Conservation (phyloP, 257 asterid species). For the Thymus mandschuricus region DNA sequence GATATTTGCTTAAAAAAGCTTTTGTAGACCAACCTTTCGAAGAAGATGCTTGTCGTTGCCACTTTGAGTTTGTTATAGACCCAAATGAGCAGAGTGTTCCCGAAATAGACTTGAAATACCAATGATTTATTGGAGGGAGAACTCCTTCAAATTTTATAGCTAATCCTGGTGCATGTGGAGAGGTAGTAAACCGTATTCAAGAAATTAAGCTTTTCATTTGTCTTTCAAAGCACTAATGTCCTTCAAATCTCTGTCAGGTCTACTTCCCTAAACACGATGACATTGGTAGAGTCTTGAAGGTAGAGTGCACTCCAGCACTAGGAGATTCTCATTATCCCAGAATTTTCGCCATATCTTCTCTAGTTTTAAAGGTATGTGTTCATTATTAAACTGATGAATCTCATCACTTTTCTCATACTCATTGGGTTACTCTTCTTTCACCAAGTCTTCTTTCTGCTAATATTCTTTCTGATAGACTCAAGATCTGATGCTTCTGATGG, state of each 20-base stretch:
- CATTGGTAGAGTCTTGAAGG: slow-evolving; percentile 75
- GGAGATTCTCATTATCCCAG: slow-evolving; percentile 70
- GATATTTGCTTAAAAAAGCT: slow-evolving; percentile 75
- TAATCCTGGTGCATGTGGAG: slow-evolving; percentile 72
- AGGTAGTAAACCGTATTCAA: slow-evolving; percentile 54
- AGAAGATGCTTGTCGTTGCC: slow-evolving; percentile 92
- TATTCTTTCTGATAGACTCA: slow-evolving; percentile 4
- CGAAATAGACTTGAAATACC: slow-evolving; percentile 65
- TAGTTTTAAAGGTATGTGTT: slow-evolving; percentile 74
- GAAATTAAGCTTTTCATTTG: slow-evolving; percentile 18
- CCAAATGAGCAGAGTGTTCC: slow-evolving; percentile 49
- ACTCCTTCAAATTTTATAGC: slow-evolving; percentile 70
- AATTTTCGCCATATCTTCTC: slow-evolving; percentile 86
- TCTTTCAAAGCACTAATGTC: slow-evolving; percentile 7
- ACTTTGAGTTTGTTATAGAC: slow-evolving; percentile 82
- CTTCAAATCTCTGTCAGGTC: slow-evolving; percentile 46
- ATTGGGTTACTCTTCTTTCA: not conserved
- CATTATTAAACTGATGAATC: not conserved
- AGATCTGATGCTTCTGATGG: not conserved
- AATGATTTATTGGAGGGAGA: slow-evolving; percentile 83
- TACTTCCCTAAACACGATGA: slow-evolving; percentile 84
- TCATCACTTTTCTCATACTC: slow-evolving; percentile 3
- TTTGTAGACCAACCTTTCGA: slow-evolving; percentile 78
- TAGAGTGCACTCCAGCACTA: slow-evolving; percentile 79
- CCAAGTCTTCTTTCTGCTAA: not conserved